A percentile compares a stretch with the other conserved stretches of the same genome.
Evolutionary conservation across 768 basidiomycete genomes (phyloP).

Genomic region (Gloeostereum incarnatum): DNA sequence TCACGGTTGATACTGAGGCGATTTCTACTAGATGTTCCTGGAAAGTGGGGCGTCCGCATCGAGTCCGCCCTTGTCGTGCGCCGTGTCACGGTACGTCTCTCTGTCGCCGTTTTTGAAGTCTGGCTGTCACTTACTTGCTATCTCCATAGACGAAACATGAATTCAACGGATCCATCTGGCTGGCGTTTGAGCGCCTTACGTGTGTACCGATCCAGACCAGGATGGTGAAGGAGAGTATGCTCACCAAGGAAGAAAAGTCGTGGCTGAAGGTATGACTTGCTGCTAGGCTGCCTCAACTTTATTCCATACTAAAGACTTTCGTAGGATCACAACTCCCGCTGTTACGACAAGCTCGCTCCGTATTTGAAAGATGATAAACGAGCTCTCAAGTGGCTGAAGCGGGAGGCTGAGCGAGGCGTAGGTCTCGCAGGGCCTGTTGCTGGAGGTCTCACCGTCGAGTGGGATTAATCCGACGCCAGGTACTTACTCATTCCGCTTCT

Average conservation of each 20-base stretch:
- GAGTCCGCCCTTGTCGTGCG: slow-evolving; percentile 80
- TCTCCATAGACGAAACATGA: slow-evolving; percentile 51
- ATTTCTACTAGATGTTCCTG: slow-evolving; percentile 48
- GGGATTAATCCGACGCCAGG: slow-evolving; percentile 37
- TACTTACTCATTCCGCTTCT: neutral
- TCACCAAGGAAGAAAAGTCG: slow-evolving; percentile 75
- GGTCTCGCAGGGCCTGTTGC: slow-evolving; percentile 57
- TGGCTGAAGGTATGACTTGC: slow-evolving; percentile 65
- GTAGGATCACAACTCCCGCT: slow-evolving; percentile 78
- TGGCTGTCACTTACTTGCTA: slow-evolving; percentile 5
- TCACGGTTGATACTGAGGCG: slow-evolving; percentile 10
- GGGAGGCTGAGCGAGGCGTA: slow-evolving; percentile 68
- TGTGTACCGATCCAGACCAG: slow-evolving; percentile 90
- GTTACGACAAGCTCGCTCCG: slow-evolving; percentile 54
- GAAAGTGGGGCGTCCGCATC: slow-evolving; percentile 84
- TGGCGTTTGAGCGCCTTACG: slow-evolving; percentile 87
- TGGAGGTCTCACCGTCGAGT: slow-evolving; percentile 70
- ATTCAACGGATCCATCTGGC: slow-evolving; percentile 71
- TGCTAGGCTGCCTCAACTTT: slow-evolving; percentile 1
- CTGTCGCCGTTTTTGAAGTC: neutral
- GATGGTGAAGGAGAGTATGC: slow-evolving; percentile 79
- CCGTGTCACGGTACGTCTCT: slow-evolving; percentile 41
- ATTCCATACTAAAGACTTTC: neutral
- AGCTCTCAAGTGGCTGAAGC: slow-evolving; percentile 71
- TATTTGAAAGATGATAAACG: slow-evolving; percentile 70